A percentile compares a stretch with the other conserved stretches of the same genome.
Evolutionary conservation across 495 filamentous ascomycete species (phyloP).

Genomic region (Penicillium angulare): DNA sequence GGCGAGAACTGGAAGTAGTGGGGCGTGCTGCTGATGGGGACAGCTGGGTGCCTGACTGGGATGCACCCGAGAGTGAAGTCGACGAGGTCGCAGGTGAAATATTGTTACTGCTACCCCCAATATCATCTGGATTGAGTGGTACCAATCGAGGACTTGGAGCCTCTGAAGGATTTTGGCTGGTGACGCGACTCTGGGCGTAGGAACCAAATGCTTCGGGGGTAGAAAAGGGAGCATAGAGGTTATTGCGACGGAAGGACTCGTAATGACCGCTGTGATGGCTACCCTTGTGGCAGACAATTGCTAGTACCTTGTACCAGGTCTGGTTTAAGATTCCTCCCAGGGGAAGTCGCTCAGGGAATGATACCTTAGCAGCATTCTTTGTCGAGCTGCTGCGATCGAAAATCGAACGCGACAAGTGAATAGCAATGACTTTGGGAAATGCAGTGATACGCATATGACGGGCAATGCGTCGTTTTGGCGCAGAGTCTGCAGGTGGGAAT

Average conservation of each 20-base stretch:
- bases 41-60: slow-evolving; percentile 20
- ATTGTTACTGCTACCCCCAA: slow-evolving; percentile 20
- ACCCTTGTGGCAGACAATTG: slow-evolving; percentile 90
- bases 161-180: slow-evolving; percentile 47
- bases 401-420: slow-evolving; percentile 92
- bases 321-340: slow-evolving; percentile 77
- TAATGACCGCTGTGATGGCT: slow-evolving; percentile 97
- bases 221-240: slow-evolving; percentile 69
- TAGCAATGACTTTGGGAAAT: slow-evolving; percentile 84
- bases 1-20: slow-evolving; percentile 36
- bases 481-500: slow-evolving; percentile 68
- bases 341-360: slow-evolving; percentile 80
- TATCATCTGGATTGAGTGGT: slow-evolving; percentile 26
- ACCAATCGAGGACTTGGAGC: slow-evolving; percentile 42
- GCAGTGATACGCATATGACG: slow-evolving; percentile 79
- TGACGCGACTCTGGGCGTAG: slow-evolving; percentile 59
- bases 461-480: slow-evolving; percentile 80
- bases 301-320: slow-evolving; percentile 79
- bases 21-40: slow-evolving; percentile 36
- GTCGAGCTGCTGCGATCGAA: slow-evolving; percentile 75
- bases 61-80: slow-evolving; percentile 41
- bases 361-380: slow-evolving; percentile 92
- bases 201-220: slow-evolving; percentile 75
- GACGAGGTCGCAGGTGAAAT: slow-evolving; percentile 41
- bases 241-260: slow-evolving; percentile 92